Evolutionary conservation across 129 eudicot species (phyloP), one percentile per base, ranked within the genome.

Genomic region (Centella asiatica): DNA sequence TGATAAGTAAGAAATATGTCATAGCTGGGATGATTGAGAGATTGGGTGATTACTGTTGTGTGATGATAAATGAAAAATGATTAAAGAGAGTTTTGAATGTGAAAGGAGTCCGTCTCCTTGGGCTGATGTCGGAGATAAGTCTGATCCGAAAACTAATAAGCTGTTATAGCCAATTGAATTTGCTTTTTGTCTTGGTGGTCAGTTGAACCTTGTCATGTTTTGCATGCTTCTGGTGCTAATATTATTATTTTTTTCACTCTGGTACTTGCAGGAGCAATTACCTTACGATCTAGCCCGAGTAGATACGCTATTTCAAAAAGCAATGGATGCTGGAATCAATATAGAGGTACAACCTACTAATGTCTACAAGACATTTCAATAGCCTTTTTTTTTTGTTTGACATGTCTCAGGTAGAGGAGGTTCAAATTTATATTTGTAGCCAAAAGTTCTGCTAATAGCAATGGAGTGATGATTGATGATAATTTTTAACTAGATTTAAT

Each of bases 241-340:
- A 24, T 32, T 31, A 0, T 1, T 57, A 4, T 20, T 19, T 18
- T 29, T 0, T 12, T 37, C 27, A 19, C 45, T 19, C n/a, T 17
- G 29, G 47, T 39, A 65, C 18, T 71, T 76, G 68, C 85, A 88
- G 99, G 99, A 93, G 37, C 99, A 93, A 74, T 70, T 93, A 72
- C 92, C 95, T 6, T 77, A 72, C 78, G 99, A 93, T 78, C 70
- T 88, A 40, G 67, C 62, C 42, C 80, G 99, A 69, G 99, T 93
- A 37, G 81, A 88, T 81, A 71, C 71, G 82, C 72, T 93, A 39
- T 93, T 93, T 70, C 84, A 77, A 24, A 82, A 80, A 73, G 92
- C 99, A 47, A 74, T 72, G 48, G 87, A 85, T 69, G 89, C 88
- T 57, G 96, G 99, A 65, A 88, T 93, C 42, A 29, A 66, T 58